A percentile compares a stretch with the other conserved stretches of the same genome.
Conservation (phyloP, 176 grass and related monocot species). For the Elaeis guineensis region DNA sequence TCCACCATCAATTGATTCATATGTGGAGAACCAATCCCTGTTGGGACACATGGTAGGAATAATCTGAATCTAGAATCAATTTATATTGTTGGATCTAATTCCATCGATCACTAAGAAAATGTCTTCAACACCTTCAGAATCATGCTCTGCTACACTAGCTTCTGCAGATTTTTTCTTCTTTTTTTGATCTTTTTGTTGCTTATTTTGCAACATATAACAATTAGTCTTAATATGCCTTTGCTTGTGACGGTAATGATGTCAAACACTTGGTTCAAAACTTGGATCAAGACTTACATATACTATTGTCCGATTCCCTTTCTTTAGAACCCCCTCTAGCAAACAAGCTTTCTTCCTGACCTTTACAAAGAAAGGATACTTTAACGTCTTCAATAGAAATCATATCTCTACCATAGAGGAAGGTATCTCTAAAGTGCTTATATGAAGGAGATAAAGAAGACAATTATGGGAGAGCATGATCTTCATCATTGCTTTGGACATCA, state of each 20-base stretch:
- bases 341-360: not conserved
- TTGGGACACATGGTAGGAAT: too few species aligned
- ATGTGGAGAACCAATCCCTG: too few species aligned
- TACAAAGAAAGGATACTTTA: not conserved
- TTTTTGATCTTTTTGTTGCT: not conserved
- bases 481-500: not conserved
- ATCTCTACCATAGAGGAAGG: not conserved
- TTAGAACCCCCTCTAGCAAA: not conserved
- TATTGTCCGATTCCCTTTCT: not conserved
- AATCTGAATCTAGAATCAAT: too few species aligned
- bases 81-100: too few species aligned
- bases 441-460: not conserved
- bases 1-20: too few species aligned
- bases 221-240: not conserved
- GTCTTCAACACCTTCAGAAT: too few species aligned
- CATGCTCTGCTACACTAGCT: too few species aligned
- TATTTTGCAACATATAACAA: not conserved
- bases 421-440: slow-evolving; percentile 1
- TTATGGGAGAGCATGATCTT: not conserved
- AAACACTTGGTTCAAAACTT: not conserved
- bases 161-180: too few species aligned
- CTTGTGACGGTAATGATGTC: not conserved
- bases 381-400: not conserved
- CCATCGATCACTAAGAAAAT: too few species aligned
- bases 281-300: not conserved